Evolutionary conservation across 139 green algal species (phyloP).

Genomic region (Tetratostichococcus sp.): DNA sequence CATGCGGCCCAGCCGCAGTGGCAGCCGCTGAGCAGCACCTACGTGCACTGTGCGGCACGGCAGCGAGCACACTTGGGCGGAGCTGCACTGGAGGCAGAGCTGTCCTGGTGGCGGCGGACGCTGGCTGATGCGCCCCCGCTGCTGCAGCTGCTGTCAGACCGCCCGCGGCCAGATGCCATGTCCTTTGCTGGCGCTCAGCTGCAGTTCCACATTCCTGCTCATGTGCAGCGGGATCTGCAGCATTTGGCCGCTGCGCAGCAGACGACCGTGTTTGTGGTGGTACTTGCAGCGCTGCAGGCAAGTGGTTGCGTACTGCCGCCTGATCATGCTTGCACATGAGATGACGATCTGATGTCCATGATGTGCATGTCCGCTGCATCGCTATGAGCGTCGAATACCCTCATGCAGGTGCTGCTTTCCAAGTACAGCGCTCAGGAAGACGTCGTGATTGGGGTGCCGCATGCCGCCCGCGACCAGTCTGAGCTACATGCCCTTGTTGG

Average conservation of each 20-base stretch:
- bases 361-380: too few species aligned
- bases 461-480: not conserved
- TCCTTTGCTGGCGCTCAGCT: not conserved
- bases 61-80: not conserved
- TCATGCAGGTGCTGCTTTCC: too few species aligned
- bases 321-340: too few species aligned
- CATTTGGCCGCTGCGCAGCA: not conserved
- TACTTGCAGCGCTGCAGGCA: not conserved
- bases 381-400: too few species aligned
- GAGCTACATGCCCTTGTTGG: constrained; percentile 3
- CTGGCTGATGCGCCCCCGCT: not conserved
- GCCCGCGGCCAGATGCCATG: not conserved
- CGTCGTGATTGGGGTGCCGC: not conserved
- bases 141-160: not conserved
- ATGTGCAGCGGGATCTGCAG: not conserved
- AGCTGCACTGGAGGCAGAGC: not conserved
- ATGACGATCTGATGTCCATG: too few species aligned
- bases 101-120: not conserved
- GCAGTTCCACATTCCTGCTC: not conserved
- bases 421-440: not conserved
- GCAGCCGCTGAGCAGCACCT: too few species aligned
- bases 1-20: not conserved
- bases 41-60: not conserved
- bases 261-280: not conserved
- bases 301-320: too few species aligned